Evolutionary conservation across 257 asterid genomes (phyloP).

Genomic region (Cordia subcordata): DNA sequence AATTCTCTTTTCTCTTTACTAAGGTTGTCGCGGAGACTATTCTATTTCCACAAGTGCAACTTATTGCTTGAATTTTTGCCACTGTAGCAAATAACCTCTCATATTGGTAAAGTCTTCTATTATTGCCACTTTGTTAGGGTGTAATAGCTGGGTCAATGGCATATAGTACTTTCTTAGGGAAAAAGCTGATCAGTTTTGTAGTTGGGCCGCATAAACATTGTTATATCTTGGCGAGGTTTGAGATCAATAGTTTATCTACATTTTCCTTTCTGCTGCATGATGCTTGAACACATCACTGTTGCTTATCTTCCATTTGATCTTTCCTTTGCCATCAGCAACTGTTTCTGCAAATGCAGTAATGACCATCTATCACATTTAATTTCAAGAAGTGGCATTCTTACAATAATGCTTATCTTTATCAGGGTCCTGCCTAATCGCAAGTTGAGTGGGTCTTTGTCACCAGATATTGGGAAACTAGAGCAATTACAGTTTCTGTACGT

Average conservation of each 20-base stretch:
- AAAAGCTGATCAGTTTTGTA: too few species aligned
- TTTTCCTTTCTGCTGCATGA: not conserved
- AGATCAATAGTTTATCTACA: not conserved
- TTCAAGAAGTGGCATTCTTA: not conserved
- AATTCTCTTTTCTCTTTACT: too few species aligned
- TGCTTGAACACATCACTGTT: not conserved
- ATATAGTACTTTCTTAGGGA: too few species aligned
- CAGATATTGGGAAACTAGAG: constrained; percentile 86
- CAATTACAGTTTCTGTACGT: constrained; percentile 78
- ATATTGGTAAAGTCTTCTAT: too few species aligned
- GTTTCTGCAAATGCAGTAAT: not conserved
- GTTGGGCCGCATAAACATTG: too few species aligned
- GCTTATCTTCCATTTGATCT: not conserved
- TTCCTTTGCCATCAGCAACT: not conserved
- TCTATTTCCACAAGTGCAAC: too few species aligned
- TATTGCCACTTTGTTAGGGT: too few species aligned
- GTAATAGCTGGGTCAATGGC: too few species aligned
- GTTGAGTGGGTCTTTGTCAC: constrained; percentile 79
- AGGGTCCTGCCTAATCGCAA: constrained; percentile 93
- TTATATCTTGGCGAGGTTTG: too few species aligned
- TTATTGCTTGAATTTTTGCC: too few species aligned
- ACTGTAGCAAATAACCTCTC: too few species aligned
- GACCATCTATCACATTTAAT: not conserved
- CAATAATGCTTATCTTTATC: constrained; percentile 14
- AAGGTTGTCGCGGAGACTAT: too few species aligned